Conservation (phyloP, 371 early-diverging fungal species). For the Rhizopus arrhizus region DNA sequence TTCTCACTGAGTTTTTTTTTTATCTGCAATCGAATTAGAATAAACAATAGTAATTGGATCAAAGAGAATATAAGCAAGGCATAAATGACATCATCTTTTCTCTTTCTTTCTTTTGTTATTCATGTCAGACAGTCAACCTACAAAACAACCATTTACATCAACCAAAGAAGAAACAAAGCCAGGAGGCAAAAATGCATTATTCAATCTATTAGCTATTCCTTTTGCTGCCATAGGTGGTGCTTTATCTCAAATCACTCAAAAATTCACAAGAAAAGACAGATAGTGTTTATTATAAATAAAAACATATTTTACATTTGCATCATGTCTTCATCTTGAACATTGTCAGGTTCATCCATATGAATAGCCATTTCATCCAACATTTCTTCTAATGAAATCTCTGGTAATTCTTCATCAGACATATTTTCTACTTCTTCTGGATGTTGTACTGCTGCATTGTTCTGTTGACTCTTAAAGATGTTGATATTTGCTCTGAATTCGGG, state of each 20-base stretch:
- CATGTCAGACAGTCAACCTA: slow-evolving; percentile 13
- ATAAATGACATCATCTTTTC: background rate
- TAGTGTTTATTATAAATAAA: slow-evolving; percentile 1
- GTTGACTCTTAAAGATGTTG: slow-evolving; percentile 82
- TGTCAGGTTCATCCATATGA: slow-evolving; percentile 60
- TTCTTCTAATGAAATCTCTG: slow-evolving; percentile 88
- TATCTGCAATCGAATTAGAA: background rate
- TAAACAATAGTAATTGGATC: background rate
- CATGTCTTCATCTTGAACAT: slow-evolving; percentile 45
- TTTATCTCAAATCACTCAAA: slow-evolving; percentile 26
- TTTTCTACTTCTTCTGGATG: slow-evolving; percentile 50
- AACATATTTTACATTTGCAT: slow-evolving; percentile 24
- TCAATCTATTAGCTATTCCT: slow-evolving; percentile 14
- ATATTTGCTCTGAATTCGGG: slow-evolving; percentile 90
- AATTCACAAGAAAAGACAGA: slow-evolving; percentile 14
- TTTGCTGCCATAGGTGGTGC: slow-evolving; percentile 30
- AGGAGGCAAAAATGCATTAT: slow-evolving; percentile 13
- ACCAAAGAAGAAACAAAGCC: slow-evolving; percentile 11
- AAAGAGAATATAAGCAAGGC: background rate
- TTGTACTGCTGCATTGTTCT: slow-evolving; percentile 23
- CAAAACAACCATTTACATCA: slow-evolving; percentile 27
- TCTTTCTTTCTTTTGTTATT: slow-evolving; percentile 6
- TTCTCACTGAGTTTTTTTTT: background rate
- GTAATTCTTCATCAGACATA: slow-evolving; percentile 74
- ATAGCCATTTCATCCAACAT: slow-evolving; percentile 85